phyloP scores from a whole-genome alignment of 2,329 filamentous ascomycete genomes.

The Cucurbitaria berberidis region DNA sequence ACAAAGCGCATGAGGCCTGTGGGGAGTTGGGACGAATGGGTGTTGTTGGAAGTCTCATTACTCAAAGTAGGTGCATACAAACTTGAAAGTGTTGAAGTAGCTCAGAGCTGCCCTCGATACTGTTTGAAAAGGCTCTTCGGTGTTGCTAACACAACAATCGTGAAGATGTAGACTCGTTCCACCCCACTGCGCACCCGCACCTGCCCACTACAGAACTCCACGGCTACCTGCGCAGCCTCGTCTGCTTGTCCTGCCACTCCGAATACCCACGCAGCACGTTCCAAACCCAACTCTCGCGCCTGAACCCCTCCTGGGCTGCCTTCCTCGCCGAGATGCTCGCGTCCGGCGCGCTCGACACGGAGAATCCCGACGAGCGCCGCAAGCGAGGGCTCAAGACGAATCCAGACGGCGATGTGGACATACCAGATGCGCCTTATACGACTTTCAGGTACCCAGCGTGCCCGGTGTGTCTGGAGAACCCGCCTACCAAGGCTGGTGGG shows the following conservation, averaged over 20 bases:
- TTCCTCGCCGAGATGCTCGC: conserved; percentile 76
- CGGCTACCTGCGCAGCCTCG: conserved; percentile 81
- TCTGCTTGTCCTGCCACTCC: conserved; percentile 79
- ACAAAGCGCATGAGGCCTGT: conserved; percentile 79
- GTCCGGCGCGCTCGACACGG: conserved; percentile 76
- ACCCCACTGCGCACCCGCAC: conserved; percentile 75
- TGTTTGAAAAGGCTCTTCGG: not conserved
- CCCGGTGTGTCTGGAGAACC: conserved; percentile 73
- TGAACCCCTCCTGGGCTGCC: conserved; percentile 86
- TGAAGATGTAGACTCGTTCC: conserved; percentile 88
- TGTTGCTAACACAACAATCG: conserved; percentile 5
- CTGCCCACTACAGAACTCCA: conserved; percentile 85
- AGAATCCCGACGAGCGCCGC: conserved; percentile 73
- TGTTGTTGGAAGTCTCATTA: conserved; percentile 77
- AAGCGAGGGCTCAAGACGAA: conserved; percentile 79
- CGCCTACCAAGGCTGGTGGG: conserved; percentile 65
- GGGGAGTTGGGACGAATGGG: conserved; percentile 74
- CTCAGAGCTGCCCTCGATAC: too few relatives aligned
- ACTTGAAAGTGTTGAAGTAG: not conserved
- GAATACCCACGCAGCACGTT: conserved; percentile 75
- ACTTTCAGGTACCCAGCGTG: conserved; percentile 93
- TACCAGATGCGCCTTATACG: conserved; percentile 84
- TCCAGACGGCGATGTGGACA: conserved; percentile 91
- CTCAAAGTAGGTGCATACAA: conserved; percentile 68
- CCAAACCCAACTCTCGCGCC: conserved; percentile 73